phyloP scores from a whole-genome alignment of 805 yeast species.

The Kodamaea leandrae region DNA sequence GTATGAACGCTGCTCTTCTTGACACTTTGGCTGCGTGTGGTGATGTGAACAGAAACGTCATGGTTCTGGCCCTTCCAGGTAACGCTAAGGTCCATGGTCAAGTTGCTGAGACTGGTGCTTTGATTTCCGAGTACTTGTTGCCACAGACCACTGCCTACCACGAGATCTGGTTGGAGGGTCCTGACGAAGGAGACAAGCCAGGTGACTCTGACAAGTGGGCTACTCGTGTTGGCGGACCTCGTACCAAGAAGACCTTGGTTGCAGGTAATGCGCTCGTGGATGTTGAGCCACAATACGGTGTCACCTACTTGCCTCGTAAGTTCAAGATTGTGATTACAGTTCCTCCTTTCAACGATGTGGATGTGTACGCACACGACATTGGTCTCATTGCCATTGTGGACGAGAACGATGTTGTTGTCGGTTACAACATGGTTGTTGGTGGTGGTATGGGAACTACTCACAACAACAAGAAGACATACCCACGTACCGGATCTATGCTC shows the following conservation, averaged over 20 bases:
- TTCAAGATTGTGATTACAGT: constrained; percentile 92
- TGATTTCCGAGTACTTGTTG: constrained; percentile 75
- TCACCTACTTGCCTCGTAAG: constrained; percentile 88
- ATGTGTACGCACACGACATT: constrained; percentile 92
- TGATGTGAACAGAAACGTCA: constrained; percentile 95
- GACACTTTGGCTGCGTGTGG: constrained; percentile 98
- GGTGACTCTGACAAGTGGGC: constrained; percentile 66
- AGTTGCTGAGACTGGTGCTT: constrained; percentile 58
- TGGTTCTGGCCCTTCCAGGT: constrained; percentile 84
- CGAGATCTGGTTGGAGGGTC: constrained; percentile 93
- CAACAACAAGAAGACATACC: constrained; percentile 94
- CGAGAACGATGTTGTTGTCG: constrained; percentile 54
- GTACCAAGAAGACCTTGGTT: constrained; percentile 75
- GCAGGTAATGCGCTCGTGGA: constrained; percentile 82
- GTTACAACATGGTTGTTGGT: constrained; percentile 88
- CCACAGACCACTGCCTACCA: constrained; percentile 95
- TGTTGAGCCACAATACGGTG: constrained; percentile 85
- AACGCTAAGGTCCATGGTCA: constrained; percentile 80
- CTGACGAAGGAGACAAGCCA: constrained; percentile 66
- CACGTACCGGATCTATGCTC: constrained; percentile 85
- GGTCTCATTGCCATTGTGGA: constrained; percentile 87
- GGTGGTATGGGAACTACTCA: constrained; percentile 99
- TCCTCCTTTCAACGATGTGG: constrained; percentile 96
- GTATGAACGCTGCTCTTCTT: constrained; percentile 84
- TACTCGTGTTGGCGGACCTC: constrained; percentile 70